Base-by-base conservation (phyloP, 148 eudicot genomes). In the Rhododendron henanense region DNA sequence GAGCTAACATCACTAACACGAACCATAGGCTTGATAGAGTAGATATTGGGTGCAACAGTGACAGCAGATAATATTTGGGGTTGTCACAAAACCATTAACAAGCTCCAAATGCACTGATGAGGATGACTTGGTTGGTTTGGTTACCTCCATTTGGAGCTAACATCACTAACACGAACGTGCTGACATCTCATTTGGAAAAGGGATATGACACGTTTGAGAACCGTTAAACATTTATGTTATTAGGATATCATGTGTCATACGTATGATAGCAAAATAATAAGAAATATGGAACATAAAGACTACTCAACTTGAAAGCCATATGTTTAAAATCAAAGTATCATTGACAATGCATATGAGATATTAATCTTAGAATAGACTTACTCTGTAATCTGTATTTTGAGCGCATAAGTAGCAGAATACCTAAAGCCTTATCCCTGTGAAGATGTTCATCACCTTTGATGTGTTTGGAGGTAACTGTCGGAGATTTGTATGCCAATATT, bases 1-100 rank as follows among this genome's bases (percentile, higher is more conserved):
- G 41, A 33, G 76, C 76, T 14, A 71, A 33, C 19, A 71, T 8
- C 31, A 65, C n/a, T n/a, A n/a, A n/a, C n/a, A n/a, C n/a, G 50
- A 39, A 77, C 80, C 4, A 14, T 3, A 77, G 50, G 15, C 28
- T 85, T 86, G 81, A 76, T 59, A 78, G 87, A 75, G 85, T 73
- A 73, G n/a, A 51, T 67, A 25, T 14, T 13, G 39, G 39, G 39
- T 14, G 19, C 76, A 71, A 71, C 18, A 13, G 16, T 67, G 35
- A 31, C 19, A 33, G 5, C 16, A 69, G 75, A 69, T 28, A 28
- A 10, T 31, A 28, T 71, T 31, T 0, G 76, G 0, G 76, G 21
- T 71, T 4, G 41, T 33, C 41, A 14, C 41, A 14, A 31, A 71
- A 71, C 19, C 76, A 71, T 31, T 71, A 71, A 31, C 76, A 2